Percentiles rank a stretch among this genome's conserved stretches.
Conservation (phyloP, 306 rosid genomes). For the Hippophae gyantsensis region DNA sequence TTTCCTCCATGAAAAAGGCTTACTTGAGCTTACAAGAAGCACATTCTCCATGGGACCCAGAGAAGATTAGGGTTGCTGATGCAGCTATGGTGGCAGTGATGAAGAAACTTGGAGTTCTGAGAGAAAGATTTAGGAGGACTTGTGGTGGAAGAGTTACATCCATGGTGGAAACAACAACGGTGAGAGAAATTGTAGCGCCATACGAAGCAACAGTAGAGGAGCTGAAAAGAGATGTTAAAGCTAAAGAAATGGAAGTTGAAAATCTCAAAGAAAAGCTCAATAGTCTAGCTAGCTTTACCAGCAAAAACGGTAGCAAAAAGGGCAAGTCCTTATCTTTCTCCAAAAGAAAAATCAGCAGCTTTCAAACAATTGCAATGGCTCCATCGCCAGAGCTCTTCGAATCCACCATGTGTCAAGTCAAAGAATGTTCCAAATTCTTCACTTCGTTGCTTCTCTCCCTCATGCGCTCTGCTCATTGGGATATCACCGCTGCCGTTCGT, state of each 20-base stretch:
- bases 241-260: conserved; percentile 63
- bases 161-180: conserved; percentile 21
- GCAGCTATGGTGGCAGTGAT: conserved; percentile 73
- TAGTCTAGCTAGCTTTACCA: conserved; percentile 28
- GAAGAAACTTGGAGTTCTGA: conserved; percentile 57
- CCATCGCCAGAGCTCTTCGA: conserved; percentile 71
- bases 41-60: conserved; percentile 91
- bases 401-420: conserved; percentile 62
- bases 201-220: conserved; percentile 91
- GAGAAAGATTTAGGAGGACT: conserved; percentile 58
- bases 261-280: conserved; percentile 77
- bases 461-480: conserved; percentile 95
- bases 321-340: conserved; percentile 52
- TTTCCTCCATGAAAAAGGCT: conserved; percentile 70
- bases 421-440: conserved; percentile 71
- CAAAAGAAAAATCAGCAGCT: conserved; percentile 48
- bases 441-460: conserved; percentile 66
- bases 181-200: conserved; percentile 91
- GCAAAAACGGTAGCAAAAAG: conserved; percentile 39
- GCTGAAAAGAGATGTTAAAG: conserved; percentile 70
- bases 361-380: conserved; percentile 43
- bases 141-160: conserved; percentile 20
- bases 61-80: conserved; percentile 72
- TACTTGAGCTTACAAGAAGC: conserved; percentile 68
- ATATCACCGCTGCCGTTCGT: conserved; percentile 83